Conservation (phyloP, 106 monocot species). For the Chionographis japonica region DNA sequence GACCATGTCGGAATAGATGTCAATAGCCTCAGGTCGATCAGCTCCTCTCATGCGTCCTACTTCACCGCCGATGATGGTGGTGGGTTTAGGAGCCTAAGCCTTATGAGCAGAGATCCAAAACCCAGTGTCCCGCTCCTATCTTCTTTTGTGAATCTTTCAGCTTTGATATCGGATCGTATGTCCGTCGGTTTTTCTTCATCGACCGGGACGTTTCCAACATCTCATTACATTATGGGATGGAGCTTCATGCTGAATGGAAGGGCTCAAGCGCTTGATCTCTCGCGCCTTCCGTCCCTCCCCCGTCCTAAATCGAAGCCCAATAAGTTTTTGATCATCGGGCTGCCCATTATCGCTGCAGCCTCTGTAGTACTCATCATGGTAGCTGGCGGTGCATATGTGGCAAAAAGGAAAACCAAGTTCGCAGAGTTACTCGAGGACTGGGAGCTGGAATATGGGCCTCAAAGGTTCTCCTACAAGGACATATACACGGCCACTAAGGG, state of each 20-base stretch:
- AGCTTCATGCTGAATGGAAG: conserved; percentile 6
- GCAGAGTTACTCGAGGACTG: conserved; percentile 33
- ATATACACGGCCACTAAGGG: conserved; percentile 27
- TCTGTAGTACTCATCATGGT: conserved; percentile 9
- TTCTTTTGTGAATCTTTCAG: background rate
- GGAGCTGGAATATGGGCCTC: conserved; percentile 37
- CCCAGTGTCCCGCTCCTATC: conserved; percentile 1
- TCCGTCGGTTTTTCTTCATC: conserved; percentile 16
- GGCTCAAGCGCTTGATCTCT: conserved; percentile 2
- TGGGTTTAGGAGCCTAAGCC: background rate
- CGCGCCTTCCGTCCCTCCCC: conserved; percentile 1
- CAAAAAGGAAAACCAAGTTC: conserved; percentile 22
- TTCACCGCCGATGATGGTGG: background rate
- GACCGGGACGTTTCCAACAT: background rate
- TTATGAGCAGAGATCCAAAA: background rate
- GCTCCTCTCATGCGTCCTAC: background rate
- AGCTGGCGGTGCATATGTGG: background rate
- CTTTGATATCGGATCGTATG: background rate
- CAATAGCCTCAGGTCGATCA: background rate
- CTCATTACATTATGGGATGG: conserved; percentile 12
- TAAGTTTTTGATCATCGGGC: background rate
- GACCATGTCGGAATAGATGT: conserved; percentile 4
- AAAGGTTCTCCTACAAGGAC: conserved; percentile 31
- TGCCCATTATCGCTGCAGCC: conserved; percentile 7
- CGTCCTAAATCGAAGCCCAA: background rate